Evolutionary conservation across 2,329 filamentous ascomycete genomes (phyloP).

Genomic region (Metarhizium brunneum): DNA sequence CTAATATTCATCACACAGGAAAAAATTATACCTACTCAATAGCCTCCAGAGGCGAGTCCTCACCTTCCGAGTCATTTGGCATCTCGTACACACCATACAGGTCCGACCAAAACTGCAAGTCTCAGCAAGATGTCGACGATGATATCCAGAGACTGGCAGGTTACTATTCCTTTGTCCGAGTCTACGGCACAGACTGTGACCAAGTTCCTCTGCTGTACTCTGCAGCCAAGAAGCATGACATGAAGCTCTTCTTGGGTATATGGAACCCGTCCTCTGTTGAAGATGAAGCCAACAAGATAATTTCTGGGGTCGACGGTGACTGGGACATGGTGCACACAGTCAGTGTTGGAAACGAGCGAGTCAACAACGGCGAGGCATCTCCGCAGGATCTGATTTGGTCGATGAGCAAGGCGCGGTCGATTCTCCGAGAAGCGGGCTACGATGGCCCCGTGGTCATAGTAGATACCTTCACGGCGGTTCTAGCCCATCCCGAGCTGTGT

Average conservation of each 20-base stretch:
- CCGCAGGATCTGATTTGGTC: slow-evolving; percentile 46
- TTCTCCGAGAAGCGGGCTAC: slow-evolving; percentile 56
- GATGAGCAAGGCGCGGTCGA: slow-evolving; percentile 45
- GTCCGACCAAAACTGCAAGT: slow-evolving; percentile 55
- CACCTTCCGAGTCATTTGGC: slow-evolving; percentile 23
- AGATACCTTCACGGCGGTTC: slow-evolving; percentile 65
- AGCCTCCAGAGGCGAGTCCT: neutral
- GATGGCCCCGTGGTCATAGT: slow-evolving; percentile 67
- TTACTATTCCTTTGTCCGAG: slow-evolving; percentile 55
- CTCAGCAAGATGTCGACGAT: slow-evolving; percentile 46
- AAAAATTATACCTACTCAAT: too few relatives aligned
- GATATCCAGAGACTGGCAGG: slow-evolving; percentile 51
- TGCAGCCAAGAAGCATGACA: slow-evolving; percentile 52
- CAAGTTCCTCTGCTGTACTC: slow-evolving; percentile 55
- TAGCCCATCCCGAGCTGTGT: slow-evolving; percentile 61
- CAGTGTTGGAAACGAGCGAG: slow-evolving; percentile 71
- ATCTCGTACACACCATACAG: slow-evolving; percentile 42
- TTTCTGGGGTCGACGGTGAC: slow-evolving; percentile 47
- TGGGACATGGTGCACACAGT: slow-evolving; percentile 65
- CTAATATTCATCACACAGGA: too few relatives aligned
- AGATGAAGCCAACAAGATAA: slow-evolving; percentile 51
- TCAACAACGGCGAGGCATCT: slow-evolving; percentile 52
- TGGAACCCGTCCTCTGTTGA: slow-evolving; percentile 52
- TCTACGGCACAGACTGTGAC: slow-evolving; percentile 75
- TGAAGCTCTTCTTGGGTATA: slow-evolving; percentile 68